Percentiles rank a stretch among this genome's conserved stretches.
Conservation (phyloP, 768 basidiomycete genomes). For the Leucocoprinus birnbaumii region DNA sequence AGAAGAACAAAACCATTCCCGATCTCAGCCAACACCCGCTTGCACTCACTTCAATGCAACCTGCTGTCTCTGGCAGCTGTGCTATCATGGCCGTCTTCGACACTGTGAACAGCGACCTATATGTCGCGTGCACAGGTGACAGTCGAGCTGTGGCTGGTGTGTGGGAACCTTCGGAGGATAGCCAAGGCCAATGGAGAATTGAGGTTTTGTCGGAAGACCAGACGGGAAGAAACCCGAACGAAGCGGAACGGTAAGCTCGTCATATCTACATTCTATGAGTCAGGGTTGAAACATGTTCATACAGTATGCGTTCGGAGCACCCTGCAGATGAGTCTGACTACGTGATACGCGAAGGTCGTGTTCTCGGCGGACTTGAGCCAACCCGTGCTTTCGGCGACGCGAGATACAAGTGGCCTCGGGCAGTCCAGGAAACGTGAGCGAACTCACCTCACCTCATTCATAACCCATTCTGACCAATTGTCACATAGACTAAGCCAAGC, state of each 20-base stretch:
- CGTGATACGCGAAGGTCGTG: conserved; percentile 77
- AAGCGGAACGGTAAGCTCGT: conserved; percentile 67
- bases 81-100: conserved; percentile 89
- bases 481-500: conserved; percentile 48
- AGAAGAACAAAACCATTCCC: conserved; percentile 51
- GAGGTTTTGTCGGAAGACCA: conserved; percentile 97
- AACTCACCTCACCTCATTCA: too few relatives aligned
- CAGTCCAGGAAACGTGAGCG: conserved; percentile 70
- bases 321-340: conserved; percentile 68
- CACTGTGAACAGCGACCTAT: conserved; percentile 75
- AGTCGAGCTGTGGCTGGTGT: conserved; percentile 94
- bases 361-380: conserved; percentile 88
- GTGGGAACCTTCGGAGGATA: conserved; percentile 69
- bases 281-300: neutral
- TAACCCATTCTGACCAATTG: conserved; percentile 1
- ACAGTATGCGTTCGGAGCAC: conserved; percentile 79
- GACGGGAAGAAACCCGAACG: conserved; percentile 87
- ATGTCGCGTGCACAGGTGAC: conserved; percentile 92
- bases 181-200: conserved; percentile 79
- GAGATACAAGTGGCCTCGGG: conserved; percentile 82
- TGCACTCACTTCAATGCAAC: conserved; percentile 68
- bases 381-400: conserved; percentile 87
- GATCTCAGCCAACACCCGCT: conserved; percentile 72
- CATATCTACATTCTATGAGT: neutral
- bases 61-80: conserved; percentile 88